A percentile compares a stretch with the other conserved stretches of the same genome.
phyloP scores from a whole-genome alignment of 805 yeast species.

The Cyberlindnera amylophila region DNA sequence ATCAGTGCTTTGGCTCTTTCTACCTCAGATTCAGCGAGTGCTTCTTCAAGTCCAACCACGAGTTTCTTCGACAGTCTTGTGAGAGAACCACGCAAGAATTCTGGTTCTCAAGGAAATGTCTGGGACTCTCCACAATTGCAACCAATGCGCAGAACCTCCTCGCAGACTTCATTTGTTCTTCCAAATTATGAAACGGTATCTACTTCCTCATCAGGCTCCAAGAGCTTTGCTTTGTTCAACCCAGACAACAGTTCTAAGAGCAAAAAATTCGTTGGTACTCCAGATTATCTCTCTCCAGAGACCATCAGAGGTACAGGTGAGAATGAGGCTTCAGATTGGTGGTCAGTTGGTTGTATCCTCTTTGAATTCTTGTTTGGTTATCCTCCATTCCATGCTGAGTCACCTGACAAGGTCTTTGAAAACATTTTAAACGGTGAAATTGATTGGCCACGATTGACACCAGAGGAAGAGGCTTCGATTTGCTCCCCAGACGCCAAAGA shows the following conservation, averaged over 20 bases:
- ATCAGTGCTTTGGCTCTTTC: slow-evolving; percentile 21
- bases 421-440: slow-evolving; percentile 72
- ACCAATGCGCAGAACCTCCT: slow-evolving; percentile 46
- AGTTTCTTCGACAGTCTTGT: slow-evolving; percentile 28
- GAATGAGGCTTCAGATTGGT: slow-evolving; percentile 89
- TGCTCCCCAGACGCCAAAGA: slow-evolving; percentile 71
- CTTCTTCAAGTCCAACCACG: slow-evolving; percentile 28
- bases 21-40: slow-evolving; percentile 16
- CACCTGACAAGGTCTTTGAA: slow-evolving; percentile 77
- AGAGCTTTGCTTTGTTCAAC: slow-evolving; percentile 64
- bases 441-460: slow-evolving; percentile 75
- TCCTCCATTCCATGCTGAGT: slow-evolving; percentile 87
- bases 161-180: slow-evolving; percentile 55
- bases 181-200: slow-evolving; percentile 43
- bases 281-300: slow-evolving; percentile 97
- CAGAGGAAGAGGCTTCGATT: slow-evolving; percentile 47
- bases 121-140: slow-evolving; percentile 45
- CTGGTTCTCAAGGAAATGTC: slow-evolving; percentile 5
- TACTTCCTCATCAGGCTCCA: slow-evolving; percentile 20
- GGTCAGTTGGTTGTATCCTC: slow-evolving; percentile 95
- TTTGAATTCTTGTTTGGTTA: slow-evolving; percentile 90
- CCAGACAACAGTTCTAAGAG: slow-evolving; percentile 56
- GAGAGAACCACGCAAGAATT: slow-evolving; percentile 17
- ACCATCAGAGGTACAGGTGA: slow-evolving; percentile 83
- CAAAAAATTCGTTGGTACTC: slow-evolving; percentile 88